Base-by-base conservation (phyloP, 1,139 yeast genomes). In the Yamadazyma friedrichii region DNA sequence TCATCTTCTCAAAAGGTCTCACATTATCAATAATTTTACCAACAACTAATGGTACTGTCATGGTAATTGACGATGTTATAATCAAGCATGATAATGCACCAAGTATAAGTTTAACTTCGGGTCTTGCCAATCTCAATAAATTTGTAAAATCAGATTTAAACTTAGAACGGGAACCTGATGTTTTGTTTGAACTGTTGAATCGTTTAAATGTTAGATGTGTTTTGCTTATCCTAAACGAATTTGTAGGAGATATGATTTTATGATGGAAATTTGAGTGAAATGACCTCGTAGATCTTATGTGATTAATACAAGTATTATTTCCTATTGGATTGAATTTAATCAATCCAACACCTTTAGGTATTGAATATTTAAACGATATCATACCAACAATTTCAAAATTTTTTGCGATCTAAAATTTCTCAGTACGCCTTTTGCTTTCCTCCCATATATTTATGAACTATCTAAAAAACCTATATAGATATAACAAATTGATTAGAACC, bases 1-100 rank as follows among this genome's bases (percentile, higher is more conserved):
- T 42, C 76, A 64, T 0, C 4, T 70, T 69, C 2, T 81, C 45
- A 65, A 64, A 47, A 6, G 41, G 72, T 61, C 65, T 53, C 37
- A 64, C 58, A 4, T 65, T 61, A 49, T 72, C 78, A 25, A 72
- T 67, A 39, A 72, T 84, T 51, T 84, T 77, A 31, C 98, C 98
- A 34, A 91, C 88, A 16, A 86, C 75, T 46, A 84, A 78, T 3
- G 98, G 97, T 42, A 89, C 68, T 4, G 85, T 70, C 84, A 91
- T 82, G 13, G 71, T 55, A 6, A 68, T 64, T 1, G 70, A 55
- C 1, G 76, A 67, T 1, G 77, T 66, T 24, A 85, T 75, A 16
- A 88, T 64, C 25, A 89, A 70, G 42, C 88, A 73, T 2, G 72
- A 50, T 38, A 89, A 68, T 0, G 96, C 96, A 33, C 55, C 58